Evolutionary conservation across 2,329 filamentous ascomycete species (phyloP).

Genomic region (Sporothrix curviconia): DNA sequence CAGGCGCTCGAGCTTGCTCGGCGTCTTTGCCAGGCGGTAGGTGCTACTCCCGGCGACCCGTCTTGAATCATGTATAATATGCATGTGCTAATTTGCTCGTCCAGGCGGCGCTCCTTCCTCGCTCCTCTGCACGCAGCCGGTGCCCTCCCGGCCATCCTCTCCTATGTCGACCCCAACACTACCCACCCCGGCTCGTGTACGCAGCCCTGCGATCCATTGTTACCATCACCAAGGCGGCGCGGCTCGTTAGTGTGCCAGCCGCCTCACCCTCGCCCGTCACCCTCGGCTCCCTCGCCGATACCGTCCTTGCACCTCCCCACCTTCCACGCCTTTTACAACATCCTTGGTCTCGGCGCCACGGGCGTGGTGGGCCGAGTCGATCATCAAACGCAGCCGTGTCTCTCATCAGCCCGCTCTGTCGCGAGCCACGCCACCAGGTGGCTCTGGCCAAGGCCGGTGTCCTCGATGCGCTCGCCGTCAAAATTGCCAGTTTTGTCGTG

Average conservation of each 20-base stretch:
- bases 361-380: conserved; percentile 44
- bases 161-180: conserved; percentile 59
- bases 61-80: not conserved
- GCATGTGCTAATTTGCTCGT: not conserved
- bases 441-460: conserved; percentile 66
- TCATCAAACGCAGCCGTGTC: conserved; percentile 41
- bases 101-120: conserved; percentile 75
- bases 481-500: conserved; percentile 65
- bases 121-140: conserved; percentile 63
- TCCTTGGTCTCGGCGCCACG: conserved; percentile 55
- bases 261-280: conserved; percentile 35
- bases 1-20: conserved; percentile 80
- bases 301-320: conserved; percentile 57
- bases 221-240: conserved; percentile 57
- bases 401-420: conserved; percentile 55
- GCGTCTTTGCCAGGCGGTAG: conserved; percentile 76
- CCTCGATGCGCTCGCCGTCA: conserved; percentile 69
- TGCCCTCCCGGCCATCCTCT: conserved; percentile 62
- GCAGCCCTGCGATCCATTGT: conserved; percentile 69
- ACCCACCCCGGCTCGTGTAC: conserved; percentile 60
- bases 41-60: conserved; percentile 19
- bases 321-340: conserved; percentile 56
- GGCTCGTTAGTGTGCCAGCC: conserved; percentile 31
- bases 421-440: conserved; percentile 62
- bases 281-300: conserved; percentile 50